phyloP scores from a whole-genome alignment of 805 yeast species.

The Allodekkera sacchari region DNA sequence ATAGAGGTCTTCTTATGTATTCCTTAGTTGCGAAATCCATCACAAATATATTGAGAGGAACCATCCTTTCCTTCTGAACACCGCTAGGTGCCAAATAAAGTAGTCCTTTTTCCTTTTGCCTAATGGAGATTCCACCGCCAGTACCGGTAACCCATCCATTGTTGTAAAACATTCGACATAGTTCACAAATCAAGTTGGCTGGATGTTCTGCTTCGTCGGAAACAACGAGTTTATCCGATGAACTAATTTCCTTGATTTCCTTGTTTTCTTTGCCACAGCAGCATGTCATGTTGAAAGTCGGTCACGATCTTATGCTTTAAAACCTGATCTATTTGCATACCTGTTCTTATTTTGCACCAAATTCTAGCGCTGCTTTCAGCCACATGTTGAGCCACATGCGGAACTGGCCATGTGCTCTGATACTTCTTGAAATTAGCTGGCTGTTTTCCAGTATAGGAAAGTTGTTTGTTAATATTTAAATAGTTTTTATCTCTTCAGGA shows the following conservation, averaged over 20 bases:
- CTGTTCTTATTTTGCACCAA: not conserved
- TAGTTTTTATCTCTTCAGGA: too few relatives aligned
- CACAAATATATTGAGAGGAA: constrained; percentile 75
- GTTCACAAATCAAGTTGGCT: constrained; percentile 74
- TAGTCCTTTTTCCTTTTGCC: constrained; percentile 33
- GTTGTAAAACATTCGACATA: constrained; percentile 67
- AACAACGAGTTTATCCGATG: constrained; percentile 11
- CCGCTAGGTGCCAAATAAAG: constrained; percentile 92
- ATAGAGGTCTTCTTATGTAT: constrained; percentile 52
- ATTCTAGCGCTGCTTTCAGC: too few relatives aligned
- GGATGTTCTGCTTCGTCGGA: constrained; percentile 44
- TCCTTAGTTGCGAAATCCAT: constrained; percentile 46
- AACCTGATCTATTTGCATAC: not conserved
- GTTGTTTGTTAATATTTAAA: too few relatives aligned
- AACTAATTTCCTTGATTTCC: too few relatives aligned
- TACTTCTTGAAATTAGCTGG: too few relatives aligned
- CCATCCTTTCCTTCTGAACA: constrained; percentile 84
- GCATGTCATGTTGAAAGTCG: too few relatives aligned
- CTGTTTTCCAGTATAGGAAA: too few relatives aligned
- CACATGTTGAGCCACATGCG: too few relatives aligned
- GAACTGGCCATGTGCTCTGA: too few relatives aligned
- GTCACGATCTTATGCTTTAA: too few relatives aligned
- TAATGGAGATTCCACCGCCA: constrained; percentile 88
- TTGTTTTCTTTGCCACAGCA: too few relatives aligned
- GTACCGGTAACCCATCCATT: constrained; percentile 94